A percentile compares a stretch with the other conserved stretches of the same genome.
phyloP scores from a whole-genome alignment of 495 filamentous ascomycete genomes.

The Penicillium subrubescens region DNA sequence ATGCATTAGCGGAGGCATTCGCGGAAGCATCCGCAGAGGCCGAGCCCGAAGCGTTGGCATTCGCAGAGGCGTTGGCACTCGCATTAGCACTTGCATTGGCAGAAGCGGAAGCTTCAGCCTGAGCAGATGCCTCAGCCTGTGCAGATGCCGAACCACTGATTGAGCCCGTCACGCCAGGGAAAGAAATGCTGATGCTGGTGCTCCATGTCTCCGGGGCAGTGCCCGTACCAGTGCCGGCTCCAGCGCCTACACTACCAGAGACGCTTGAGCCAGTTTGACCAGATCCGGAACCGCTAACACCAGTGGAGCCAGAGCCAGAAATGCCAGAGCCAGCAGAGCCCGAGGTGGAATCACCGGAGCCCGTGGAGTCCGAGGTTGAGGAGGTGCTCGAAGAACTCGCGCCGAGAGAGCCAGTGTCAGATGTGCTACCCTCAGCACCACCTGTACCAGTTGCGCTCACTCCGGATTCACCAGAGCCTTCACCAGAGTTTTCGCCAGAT shows the following conservation, averaged over 20 bases:
- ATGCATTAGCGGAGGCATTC: slow-evolving; percentile 10
- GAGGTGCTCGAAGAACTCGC: slow-evolving; percentile 13
- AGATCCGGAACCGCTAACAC: slow-evolving; percentile 23
- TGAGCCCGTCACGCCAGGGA: slow-evolving; percentile 14
- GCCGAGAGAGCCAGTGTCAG: slow-evolving; percentile 10
- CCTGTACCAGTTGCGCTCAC: background rate
- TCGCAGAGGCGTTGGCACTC: slow-evolving; percentile 3
- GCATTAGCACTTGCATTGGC: slow-evolving; percentile 13
- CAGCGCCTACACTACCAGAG: slow-evolving; percentile 10
- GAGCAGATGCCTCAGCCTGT: background rate
- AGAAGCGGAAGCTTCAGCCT: slow-evolving; percentile 8
- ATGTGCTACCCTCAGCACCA: background rate
- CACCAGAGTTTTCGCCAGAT: background rate
- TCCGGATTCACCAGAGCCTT: background rate
- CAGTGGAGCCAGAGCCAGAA: slow-evolving; percentile 18
- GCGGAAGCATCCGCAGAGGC: slow-evolving; percentile 13
- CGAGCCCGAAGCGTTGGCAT: background rate
- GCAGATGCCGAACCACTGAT: slow-evolving; percentile 8
- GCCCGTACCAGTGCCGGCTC: slow-evolving; percentile 8
- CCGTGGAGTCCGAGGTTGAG: slow-evolving; percentile 10
- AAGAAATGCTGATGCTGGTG: slow-evolving; percentile 13
- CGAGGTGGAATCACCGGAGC: slow-evolving; percentile 12
- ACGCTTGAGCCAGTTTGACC: slow-evolving; percentile 2
- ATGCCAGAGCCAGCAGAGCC: slow-evolving; percentile 15
- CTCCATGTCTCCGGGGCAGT: slow-evolving; percentile 10